Evolutionary conservation across 2,329 filamentous ascomycete genomes (phyloP).

Genomic region (Cladorrhinum sp.): DNA sequence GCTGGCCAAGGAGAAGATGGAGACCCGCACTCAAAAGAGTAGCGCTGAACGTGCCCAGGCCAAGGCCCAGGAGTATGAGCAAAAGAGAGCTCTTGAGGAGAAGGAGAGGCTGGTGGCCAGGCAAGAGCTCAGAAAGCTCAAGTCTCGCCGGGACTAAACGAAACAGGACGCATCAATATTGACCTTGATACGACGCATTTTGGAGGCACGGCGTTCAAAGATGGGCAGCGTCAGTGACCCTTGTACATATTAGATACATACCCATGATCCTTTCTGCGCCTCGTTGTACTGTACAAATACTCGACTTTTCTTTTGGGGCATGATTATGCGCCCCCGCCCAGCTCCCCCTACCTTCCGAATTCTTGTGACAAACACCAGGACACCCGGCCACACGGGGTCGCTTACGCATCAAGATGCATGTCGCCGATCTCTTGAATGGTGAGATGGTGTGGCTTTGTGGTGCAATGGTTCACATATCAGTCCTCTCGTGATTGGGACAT

Average conservation of each 20-base stretch:
- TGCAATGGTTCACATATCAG: constrained; percentile 12
- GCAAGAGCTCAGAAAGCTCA: constrained; percentile 16
- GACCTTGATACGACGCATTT: neutral
- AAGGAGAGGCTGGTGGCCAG: constrained; percentile 24
- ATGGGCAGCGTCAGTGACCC: neutral
- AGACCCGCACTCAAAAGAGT: constrained; percentile 15
- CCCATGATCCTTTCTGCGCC: neutral
- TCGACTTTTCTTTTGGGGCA: neutral
- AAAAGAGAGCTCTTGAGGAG: constrained; percentile 29
- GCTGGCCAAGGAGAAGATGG: constrained; percentile 22
- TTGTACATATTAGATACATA: neutral
- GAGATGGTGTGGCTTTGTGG: constrained; percentile 24
- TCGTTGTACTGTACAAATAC: constrained; percentile 1
- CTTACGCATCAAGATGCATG: neutral
- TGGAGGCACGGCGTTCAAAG: constrained; percentile 7
- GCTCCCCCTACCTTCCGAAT: neutral
- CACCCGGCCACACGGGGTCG: neutral
- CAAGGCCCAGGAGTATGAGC: constrained; percentile 32
- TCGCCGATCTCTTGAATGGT: constrained; percentile 18
- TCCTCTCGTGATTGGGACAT: neutral
- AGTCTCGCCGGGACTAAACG: constrained; percentile 2
- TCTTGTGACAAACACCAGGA: neutral
- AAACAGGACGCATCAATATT: neutral
- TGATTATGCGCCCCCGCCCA: neutral
- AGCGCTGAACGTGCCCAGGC: constrained; percentile 6